Base-by-base conservation (phyloP, 2,329 filamentous ascomycete species). In the Knufia fluminis region DNA sequence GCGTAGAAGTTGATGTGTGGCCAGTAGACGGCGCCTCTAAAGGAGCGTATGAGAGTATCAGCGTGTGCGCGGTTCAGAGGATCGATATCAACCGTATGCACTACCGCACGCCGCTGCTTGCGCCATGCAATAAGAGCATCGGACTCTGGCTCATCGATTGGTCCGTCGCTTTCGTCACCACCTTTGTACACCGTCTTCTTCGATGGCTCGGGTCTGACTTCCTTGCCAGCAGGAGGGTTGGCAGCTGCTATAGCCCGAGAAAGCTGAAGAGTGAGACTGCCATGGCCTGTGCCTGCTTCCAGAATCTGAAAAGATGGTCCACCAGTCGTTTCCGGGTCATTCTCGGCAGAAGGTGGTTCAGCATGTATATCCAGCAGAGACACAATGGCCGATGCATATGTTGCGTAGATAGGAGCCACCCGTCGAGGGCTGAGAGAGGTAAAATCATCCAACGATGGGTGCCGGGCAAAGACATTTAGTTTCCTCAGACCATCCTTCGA, bases 211-310 rank as follows among this genome's bases (percentile, higher is more conserved):
- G 61, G 58, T 59, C 55, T 20, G 65, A 52, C 43, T 62, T 61
- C 41, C 58, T 57, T n/a, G 63, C 60, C 50, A 66, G 66, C 3
- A 0, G 75, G 73, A 4, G 75, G 67, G 1, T 77, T 90, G 16
- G 80, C 83, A 39, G 78, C 85, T 61, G 90, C 83, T 40, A 92
- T 78, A 2, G 85, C 85, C 46, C 85, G 77, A 24, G 85, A 81
- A 19, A 92, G 72, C 60, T 90, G 79, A 3, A 92, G 66, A 0
- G 86, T 91, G 51, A 92, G 67, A 28, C 83, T 82, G 51, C 86
- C 87, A 71, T 90, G 85, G n/a, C 86, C 87, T 2, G 86, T 92
- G 14, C 87, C 86, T 41, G 86, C 86, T 66, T 92, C 87, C 46
- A 92, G 80, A 39, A 92, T 85, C 61, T 91, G 84, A 10, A 90